Conservation (phyloP, 2,329 filamentous ascomycete species). For the Zasmidium cellare region DNA sequence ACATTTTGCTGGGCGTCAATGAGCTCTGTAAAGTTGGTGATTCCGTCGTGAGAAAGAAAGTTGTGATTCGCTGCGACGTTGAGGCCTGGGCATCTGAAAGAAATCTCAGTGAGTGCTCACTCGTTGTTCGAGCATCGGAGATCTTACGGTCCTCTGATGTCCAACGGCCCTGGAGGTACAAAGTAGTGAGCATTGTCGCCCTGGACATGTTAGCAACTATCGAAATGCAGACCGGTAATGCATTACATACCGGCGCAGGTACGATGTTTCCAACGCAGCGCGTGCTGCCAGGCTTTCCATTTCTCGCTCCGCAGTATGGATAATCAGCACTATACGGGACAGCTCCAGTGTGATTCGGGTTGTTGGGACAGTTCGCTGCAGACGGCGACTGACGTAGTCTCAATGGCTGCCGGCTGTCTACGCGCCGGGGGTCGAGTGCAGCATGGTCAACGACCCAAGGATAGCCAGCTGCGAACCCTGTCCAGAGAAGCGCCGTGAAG, state of each 20-base stretch:
- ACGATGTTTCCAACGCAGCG: slow-evolving; percentile 38
- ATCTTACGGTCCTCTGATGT: slow-evolving; percentile 25
- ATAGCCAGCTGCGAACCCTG: too few relatives aligned
- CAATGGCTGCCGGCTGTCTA: too few relatives aligned
- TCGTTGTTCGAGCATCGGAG: slow-evolving; percentile 5
- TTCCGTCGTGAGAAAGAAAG: slow-evolving; percentile 46
- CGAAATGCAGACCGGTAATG: too few relatives aligned
- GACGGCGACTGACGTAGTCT: too few relatives aligned
- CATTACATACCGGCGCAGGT: slow-evolving; percentile 36
- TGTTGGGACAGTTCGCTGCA: neutral
- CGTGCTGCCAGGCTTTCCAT: slow-evolving; percentile 42
- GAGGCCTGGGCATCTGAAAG: slow-evolving; percentile 37
- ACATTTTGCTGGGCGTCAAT: slow-evolving; percentile 45
- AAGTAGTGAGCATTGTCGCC: slow-evolving; percentile 36
- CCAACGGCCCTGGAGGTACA: slow-evolving; percentile 31
- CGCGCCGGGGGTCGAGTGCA: too few relatives aligned
- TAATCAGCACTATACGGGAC: slow-evolving; percentile 20
- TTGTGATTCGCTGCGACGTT: slow-evolving; percentile 47
- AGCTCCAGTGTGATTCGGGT: slow-evolving; percentile 29
- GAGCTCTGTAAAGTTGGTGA: slow-evolving; percentile 29
- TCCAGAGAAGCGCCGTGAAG: too few relatives aligned
- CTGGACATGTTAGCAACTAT: neutral
- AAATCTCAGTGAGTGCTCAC: neutral
- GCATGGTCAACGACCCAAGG: too few relatives aligned
- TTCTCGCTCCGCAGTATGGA: slow-evolving; percentile 40